Evolutionary conservation across 805 yeast genomes (phyloP).

Genomic region (Candida parachauliodes): DNA sequence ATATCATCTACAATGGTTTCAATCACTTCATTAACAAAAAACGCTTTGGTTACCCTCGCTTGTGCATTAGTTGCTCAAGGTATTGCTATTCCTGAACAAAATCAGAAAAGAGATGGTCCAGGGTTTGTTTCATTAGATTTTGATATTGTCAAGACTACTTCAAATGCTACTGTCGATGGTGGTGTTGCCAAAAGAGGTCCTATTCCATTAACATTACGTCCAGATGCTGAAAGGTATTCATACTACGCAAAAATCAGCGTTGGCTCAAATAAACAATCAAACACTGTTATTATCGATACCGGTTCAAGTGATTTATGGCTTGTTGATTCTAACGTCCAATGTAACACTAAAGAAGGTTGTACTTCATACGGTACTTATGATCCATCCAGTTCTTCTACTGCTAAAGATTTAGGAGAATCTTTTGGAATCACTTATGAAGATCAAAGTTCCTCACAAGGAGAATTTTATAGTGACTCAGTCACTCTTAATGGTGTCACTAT

Average conservation of each 20-base stretch:
- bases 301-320: conserved; percentile 28
- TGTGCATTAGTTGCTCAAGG: conserved; percentile 10
- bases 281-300: conserved; percentile 22
- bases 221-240: neutral
- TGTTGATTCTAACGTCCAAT: conserved; percentile 20
- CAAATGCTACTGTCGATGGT: conserved; percentile 1
- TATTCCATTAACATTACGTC: conserved; percentile 3
- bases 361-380: conserved; percentile 13
- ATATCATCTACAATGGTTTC: too few species aligned
- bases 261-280: conserved; percentile 15
- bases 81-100: conserved; percentile 8
- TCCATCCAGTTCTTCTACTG: conserved; percentile 9
- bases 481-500: conserved; percentile 12
- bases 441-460: conserved; percentile 11
- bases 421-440: conserved; percentile 12
- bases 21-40: conserved; percentile 6
- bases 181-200: conserved; percentile 4
- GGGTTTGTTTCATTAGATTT: conserved; percentile 10
- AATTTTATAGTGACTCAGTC: conserved; percentile 15
- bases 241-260: conserved; percentile 5
- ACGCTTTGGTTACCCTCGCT: conserved; percentile 8
- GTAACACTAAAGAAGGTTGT: conserved; percentile 10
- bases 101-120: conserved; percentile 7
- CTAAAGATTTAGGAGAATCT: conserved; percentile 5
- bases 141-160: conserved; percentile 5